These are phyloP conservation scores for Cyphellophora europaea DNA, from an alignment of 2,329 filamentous ascomycete genomes.

Conservation along the genomic window DNA sequence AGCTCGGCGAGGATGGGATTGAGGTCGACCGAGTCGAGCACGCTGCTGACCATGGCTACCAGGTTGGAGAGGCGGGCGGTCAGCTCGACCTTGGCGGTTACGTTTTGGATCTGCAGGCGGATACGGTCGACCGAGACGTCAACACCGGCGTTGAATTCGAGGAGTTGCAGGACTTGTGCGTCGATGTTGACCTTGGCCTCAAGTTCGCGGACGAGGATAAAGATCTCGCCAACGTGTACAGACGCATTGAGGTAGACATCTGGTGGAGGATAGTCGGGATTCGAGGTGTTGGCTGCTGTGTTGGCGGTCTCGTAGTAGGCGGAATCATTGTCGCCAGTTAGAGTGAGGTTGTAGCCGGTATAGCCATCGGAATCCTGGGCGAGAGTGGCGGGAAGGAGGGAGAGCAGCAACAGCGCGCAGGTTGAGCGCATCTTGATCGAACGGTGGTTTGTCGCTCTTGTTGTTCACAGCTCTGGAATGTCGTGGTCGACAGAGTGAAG, in stretches of 20 bases:
- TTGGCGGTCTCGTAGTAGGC: conserved; percentile 45
- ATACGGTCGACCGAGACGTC: conserved; percentile 50
- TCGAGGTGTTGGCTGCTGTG: conserved; percentile 30
- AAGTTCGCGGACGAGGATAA: conserved; percentile 50
- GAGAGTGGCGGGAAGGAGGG: conserved; percentile 4
- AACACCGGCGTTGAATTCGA: conserved; percentile 53
- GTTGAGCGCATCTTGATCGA: no score
- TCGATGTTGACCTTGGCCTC: conserved; percentile 53
- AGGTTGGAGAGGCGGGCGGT: conserved; percentile 53
- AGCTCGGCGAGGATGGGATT: conserved; percentile 1
- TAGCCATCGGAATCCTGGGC: conserved; percentile 34
- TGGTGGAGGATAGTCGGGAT: conserved; percentile 36
- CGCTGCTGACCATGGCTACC: conserved; percentile 36
- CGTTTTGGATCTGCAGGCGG: conserved; percentile 46
- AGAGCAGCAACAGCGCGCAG: no score
- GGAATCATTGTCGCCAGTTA: conserved; percentile 42
- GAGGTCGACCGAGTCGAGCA: conserved; percentile 1
- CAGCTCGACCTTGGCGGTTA: conserved; percentile 49
- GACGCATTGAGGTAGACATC: conserved; percentile 54
- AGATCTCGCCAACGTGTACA: conserved; percentile 49
- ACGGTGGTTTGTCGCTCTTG: no score
- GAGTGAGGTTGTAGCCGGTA: conserved; percentile 45
- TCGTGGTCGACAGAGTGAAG: no score
- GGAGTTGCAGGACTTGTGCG: conserved; percentile 48
- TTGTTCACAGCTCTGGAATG: no score